A percentile compares a stretch with the other conserved stretches of the same genome.
These are phyloP conservation scores for Tolypocladium tundrense DNA, from an alignment of 2,329 filamentous ascomycete species.

Conservation along the genomic window DNA sequence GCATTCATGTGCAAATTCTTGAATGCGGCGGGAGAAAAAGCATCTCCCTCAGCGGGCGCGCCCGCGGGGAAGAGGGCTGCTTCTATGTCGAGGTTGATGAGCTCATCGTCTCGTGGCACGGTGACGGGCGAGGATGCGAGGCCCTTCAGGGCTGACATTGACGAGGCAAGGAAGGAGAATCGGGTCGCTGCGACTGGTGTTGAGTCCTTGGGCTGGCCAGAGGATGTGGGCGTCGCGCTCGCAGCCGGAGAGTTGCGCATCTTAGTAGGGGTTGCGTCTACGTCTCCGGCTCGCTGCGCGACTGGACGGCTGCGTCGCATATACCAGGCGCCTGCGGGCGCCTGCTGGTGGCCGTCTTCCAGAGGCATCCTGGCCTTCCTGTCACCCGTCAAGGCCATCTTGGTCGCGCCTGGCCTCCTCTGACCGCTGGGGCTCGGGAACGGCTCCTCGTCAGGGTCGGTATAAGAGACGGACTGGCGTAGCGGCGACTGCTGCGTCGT, in stretches of 20 bases:
- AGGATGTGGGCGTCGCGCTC: not conserved
- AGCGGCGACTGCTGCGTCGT: not conserved
- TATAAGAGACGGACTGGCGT: not conserved
- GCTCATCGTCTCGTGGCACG: slow-evolving; percentile 35
- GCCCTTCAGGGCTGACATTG: slow-evolving; percentile 31
- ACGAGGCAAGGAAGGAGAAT: slow-evolving; percentile 35
- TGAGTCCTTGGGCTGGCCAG: slow-evolving; percentile 3
- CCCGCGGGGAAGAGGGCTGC: slow-evolving; percentile 40
- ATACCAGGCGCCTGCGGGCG: slow-evolving; percentile 13
- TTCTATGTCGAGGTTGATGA: slow-evolving; percentile 45
- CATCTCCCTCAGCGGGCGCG: slow-evolving; percentile 30
- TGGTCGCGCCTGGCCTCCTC: slow-evolving; percentile 1
- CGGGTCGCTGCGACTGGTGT: slow-evolving; percentile 17
- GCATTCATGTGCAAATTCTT: slow-evolving; percentile 53
- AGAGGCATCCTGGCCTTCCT: slow-evolving; percentile 8
- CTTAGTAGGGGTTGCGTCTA: slow-evolving; percentile 4
- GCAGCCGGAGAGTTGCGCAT: not conserved
- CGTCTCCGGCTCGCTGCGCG: not conserved
- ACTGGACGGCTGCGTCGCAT: slow-evolving; percentile 8
- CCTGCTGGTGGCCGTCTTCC: slow-evolving; percentile 4
- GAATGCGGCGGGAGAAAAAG: slow-evolving; percentile 49
- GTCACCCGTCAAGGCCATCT: slow-evolving; percentile 21
- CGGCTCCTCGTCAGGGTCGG: not conserved
- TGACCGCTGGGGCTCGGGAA: slow-evolving; percentile 5
- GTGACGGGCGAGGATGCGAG: slow-evolving; percentile 11